Evolutionary conservation across 1,139 yeast species (phyloP).

Genomic region (Pichiaceae sp.): DNA sequence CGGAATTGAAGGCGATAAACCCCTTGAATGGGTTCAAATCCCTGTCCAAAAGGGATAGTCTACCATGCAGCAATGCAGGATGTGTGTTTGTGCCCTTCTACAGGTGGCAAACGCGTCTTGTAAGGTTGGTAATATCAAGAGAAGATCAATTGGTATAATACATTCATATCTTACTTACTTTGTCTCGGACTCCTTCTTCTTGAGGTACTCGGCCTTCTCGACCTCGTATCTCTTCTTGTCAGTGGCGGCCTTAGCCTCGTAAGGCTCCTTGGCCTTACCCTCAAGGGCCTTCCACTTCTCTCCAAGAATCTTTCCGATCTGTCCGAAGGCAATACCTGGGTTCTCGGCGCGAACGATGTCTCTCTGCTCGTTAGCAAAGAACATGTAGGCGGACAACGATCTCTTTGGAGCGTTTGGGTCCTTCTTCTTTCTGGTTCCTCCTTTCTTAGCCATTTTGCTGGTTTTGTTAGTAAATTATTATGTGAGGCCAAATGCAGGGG

Average conservation of each 20-base stretch:
- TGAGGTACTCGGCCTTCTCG: slow-evolving; percentile 84
- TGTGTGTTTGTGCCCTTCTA: no score
- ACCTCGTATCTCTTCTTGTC: slow-evolving; percentile 97
- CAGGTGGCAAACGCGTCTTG: no score
- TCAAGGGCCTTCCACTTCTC: slow-evolving; percentile 91
- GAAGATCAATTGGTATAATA: no score
- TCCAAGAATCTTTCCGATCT: slow-evolving; percentile 87
- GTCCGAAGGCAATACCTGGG: slow-evolving; percentile 91
- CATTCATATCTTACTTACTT: no score
- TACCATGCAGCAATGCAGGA: no score
- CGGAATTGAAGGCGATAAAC: no score
- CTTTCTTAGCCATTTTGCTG: slow-evolving; percentile 3
- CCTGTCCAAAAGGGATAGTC: no score
- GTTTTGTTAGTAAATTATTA: neutral
- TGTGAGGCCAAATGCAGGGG: no score
- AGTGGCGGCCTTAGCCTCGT: slow-evolving; percentile 85
- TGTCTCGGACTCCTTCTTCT: slow-evolving; percentile 31
- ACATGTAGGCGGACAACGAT: slow-evolving; percentile 96
- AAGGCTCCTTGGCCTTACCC: slow-evolving; percentile 77
- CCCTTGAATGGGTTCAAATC: no score
- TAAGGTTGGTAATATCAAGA: no score
- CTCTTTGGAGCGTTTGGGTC: slow-evolving; percentile 99
- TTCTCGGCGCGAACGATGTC: slow-evolving; percentile 89
- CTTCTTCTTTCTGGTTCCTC: slow-evolving; percentile 20
- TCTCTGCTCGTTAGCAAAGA: slow-evolving; percentile 95